A percentile compares a stretch with the other conserved stretches of the same genome.
Conservation (phyloP, 768 basidiomycete genomes). For the Hysterangium stoloniferum region DNA sequence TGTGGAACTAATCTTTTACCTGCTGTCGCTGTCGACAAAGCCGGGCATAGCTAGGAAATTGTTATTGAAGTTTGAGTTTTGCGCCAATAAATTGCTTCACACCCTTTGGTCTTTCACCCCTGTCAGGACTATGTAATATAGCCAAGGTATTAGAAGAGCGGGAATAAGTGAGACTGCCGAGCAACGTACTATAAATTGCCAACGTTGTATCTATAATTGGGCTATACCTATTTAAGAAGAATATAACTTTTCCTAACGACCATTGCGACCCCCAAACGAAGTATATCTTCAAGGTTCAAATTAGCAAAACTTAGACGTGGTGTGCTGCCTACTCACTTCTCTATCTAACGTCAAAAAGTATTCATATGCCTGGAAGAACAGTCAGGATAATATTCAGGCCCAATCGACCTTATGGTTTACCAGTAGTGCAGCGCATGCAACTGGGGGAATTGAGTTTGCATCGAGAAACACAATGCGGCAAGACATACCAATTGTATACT, state of each 20-base stretch:
- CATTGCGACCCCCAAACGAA: conserved; percentile 2
- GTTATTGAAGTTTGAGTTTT: background rate
- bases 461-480: background rate
- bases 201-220: conserved; percentile 1
- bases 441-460: background rate
- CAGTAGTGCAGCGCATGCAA: background rate
- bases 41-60: background rate
- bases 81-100: background rate
- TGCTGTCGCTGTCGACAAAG: background rate
- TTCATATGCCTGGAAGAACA: background rate
- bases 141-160: background rate
- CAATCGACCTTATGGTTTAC: background rate
- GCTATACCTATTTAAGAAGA: conserved; percentile 6
- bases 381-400: background rate
- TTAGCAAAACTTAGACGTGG: background rate
- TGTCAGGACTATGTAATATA: background rate
- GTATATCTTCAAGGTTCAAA: background rate
- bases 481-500: background rate
- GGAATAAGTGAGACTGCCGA: background rate
- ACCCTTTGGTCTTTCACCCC: conserved; percentile 2
- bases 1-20: background rate
- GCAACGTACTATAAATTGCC: background rate
- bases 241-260: conserved; percentile 8
- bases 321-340: background rate
- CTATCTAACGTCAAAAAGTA: conserved; percentile 5